phyloP scores from a whole-genome alignment of 2,329 filamentous ascomycete genomes.

The Colletotrichum cereale region DNA sequence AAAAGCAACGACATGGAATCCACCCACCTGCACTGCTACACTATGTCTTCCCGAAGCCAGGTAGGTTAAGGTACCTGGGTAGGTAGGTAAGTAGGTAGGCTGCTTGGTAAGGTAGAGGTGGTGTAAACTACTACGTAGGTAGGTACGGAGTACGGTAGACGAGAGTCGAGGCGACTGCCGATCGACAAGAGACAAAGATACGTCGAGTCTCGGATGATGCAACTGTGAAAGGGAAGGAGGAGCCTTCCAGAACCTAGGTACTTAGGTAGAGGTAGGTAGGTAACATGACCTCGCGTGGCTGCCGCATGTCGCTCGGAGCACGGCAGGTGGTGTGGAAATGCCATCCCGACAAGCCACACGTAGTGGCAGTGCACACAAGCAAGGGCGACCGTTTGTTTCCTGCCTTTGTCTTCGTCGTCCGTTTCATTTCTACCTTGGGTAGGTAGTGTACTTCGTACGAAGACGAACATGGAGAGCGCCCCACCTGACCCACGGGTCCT shows the following conservation, averaged over 20 bases:
- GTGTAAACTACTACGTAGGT: no score
- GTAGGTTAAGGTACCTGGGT: no score
- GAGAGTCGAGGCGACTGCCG: neutral
- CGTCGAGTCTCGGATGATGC: conserved; percentile 32
- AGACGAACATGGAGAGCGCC: neutral
- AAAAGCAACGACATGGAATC: neutral
- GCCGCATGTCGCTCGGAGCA: neutral
- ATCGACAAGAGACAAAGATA: conserved; percentile 21
- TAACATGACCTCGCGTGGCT: neutral
- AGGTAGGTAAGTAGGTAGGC: no score
- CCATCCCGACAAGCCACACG: conserved; percentile 13
- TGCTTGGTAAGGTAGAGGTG: no score
- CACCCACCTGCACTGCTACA: neutral
- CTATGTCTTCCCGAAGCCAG: neutral
- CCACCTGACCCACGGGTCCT: neutral
- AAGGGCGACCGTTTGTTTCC: conserved; percentile 16
- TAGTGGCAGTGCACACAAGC: conserved; percentile 1
- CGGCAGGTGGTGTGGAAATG: conserved; percentile 4
- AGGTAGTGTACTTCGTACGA: no score
- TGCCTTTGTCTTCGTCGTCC: conserved; percentile 3
- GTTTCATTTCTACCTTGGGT: conserved; percentile 1
- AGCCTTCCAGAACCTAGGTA: conserved; percentile 20
- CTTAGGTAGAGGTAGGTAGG: no score
- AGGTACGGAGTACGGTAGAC: no score
- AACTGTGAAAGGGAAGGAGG: conserved; percentile 25